phyloP scores from a whole-genome alignment of 768 basidiomycete species.

The Boletus tomentosulus region DNA sequence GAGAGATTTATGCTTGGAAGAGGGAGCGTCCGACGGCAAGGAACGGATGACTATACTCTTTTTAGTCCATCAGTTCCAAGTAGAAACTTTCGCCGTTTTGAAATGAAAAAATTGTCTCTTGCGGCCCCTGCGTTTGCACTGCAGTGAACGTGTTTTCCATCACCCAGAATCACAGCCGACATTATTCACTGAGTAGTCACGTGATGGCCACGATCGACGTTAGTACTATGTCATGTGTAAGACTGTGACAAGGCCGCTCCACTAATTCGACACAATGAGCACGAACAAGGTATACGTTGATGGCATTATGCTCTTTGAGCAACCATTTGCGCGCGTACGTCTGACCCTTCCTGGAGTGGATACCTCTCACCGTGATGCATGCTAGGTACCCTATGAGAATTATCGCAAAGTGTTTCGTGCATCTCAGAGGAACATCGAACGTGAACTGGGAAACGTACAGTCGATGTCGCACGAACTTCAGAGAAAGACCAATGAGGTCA shows the following conservation, averaged over 20 bases:
- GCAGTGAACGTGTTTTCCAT: constrained; percentile 15
- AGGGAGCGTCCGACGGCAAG: constrained; percentile 13
- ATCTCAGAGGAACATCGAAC: constrained; percentile 77
- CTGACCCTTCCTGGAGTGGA: neutral
- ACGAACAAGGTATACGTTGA: constrained; percentile 59
- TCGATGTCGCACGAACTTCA: constrained; percentile 56
- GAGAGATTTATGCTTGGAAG: constrained; percentile 69
- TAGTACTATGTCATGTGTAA: neutral
- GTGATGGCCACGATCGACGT: constrained; percentile 22
- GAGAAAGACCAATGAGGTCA: constrained; percentile 36
- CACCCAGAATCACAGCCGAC: neutral
- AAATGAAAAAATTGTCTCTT: constrained; percentile 8
- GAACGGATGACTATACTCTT: constrained; percentile 10
- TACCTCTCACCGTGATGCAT: constrained; percentile 10
- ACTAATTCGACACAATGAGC: constrained; percentile 25
- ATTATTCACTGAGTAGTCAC: constrained; percentile 13
- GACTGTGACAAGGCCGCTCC: constrained; percentile 3
- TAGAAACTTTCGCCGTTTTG: constrained; percentile 5
- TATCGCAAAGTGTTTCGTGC: constrained; percentile 85
- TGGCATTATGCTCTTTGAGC: constrained; percentile 76
- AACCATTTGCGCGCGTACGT: constrained; percentile 72
- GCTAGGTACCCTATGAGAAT: constrained; percentile 84
- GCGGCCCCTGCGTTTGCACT: constrained; percentile 9
- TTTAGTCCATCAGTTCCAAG: neutral
- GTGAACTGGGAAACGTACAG: constrained; percentile 64